A percentile compares a stretch with the other conserved stretches of the same genome.
Evolutionary conservation across 2,329 filamentous ascomycete genomes (phyloP).

Genomic region (Claviceps citrina): DNA sequence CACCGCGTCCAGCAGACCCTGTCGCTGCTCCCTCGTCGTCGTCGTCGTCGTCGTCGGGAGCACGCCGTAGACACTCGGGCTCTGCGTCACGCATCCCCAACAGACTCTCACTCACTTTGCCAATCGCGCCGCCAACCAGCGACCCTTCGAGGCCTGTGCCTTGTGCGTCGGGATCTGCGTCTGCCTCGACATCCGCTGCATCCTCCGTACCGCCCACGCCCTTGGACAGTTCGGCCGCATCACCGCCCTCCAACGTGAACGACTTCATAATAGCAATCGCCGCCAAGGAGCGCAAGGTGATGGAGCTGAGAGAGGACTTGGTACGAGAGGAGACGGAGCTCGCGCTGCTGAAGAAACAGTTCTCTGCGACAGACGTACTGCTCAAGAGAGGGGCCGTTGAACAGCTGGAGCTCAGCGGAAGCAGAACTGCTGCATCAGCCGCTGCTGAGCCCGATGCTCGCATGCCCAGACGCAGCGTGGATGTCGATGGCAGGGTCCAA

Average conservation of each 20-base stretch:
- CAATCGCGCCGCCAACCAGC: constrained; percentile 40
- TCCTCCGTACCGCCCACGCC: constrained; percentile 37
- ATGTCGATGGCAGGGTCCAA: constrained; percentile 60
- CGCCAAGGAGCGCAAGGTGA: constrained; percentile 74
- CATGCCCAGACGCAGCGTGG: constrained; percentile 30
- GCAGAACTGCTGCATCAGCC: constrained; percentile 1
- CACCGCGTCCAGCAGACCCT: constrained; percentile 21
- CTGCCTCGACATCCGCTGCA: constrained; percentile 16
- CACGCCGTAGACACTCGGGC: constrained; percentile 34
- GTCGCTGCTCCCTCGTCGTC: constrained; percentile 22
- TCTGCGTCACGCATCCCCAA: constrained; percentile 41
- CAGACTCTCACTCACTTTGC: constrained; percentile 44
- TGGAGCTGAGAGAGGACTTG: constrained; percentile 88
- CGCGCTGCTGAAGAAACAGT: constrained; percentile 64
- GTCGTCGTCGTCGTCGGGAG: constrained; percentile 22
- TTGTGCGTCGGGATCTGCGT: constrained; percentile 20
- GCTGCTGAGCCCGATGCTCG: constrained; percentile 17
- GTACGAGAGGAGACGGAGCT: constrained; percentile 66
- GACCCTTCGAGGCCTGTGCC: constrained; percentile 37
- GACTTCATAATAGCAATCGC: constrained; percentile 80
- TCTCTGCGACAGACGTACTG: constrained; percentile 59
- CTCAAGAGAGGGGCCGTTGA: constrained; percentile 48
- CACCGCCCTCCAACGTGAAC: constrained; percentile 38
- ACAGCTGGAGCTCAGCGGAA: constrained; percentile 2
- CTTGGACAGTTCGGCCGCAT: constrained; percentile 25